These are phyloP conservation scores for Zymoseptoria passerinii DNA, from an alignment of 2,329 filamentous ascomycete species.

Conservation along the genomic window DNA sequence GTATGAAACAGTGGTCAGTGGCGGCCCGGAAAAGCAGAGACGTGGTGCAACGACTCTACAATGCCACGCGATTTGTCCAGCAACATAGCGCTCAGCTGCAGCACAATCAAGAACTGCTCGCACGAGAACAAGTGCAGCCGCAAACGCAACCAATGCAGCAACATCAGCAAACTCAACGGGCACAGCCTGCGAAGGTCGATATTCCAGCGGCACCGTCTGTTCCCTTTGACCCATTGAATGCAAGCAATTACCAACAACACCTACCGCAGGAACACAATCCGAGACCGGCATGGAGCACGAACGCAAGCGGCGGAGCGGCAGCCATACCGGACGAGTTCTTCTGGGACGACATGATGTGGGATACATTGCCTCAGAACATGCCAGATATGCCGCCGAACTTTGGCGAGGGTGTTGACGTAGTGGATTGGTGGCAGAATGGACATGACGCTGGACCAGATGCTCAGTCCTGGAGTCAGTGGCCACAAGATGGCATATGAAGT, in stretches of 20 bases:
- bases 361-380: slow-evolving; percentile 12
- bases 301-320: slow-evolving; percentile 8
- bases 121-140: not conserved
- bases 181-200: not conserved
- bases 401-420: slow-evolving; percentile 5
- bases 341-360: slow-evolving; percentile 22
- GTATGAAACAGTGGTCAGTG: slow-evolving; percentile 37
- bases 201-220: not conserved
- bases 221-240: not conserved
- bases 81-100: slow-evolving; percentile 21
- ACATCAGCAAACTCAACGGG: too few species aligned
- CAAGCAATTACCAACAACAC: not conserved
- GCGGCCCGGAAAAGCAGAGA: slow-evolving; percentile 38
- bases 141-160: not conserved
- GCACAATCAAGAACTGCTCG: slow-evolving; percentile 12
- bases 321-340: slow-evolving; percentile 9
- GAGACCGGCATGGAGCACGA: slow-evolving; percentile 4
- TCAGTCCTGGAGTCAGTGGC: slow-evolving; percentile 13
- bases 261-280: not conserved
- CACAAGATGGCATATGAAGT: not conserved
- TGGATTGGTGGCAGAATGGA: slow-evolving; percentile 11
- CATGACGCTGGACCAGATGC: not conserved
- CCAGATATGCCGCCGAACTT: slow-evolving; percentile 7
- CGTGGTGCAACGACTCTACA: slow-evolving; percentile 35
- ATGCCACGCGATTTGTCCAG: slow-evolving; percentile 28